These are phyloP conservation scores for Sphaerulina musiva DNA, from an alignment of 2,329 filamentous ascomycete genomes.

Conservation along the genomic window DNA sequence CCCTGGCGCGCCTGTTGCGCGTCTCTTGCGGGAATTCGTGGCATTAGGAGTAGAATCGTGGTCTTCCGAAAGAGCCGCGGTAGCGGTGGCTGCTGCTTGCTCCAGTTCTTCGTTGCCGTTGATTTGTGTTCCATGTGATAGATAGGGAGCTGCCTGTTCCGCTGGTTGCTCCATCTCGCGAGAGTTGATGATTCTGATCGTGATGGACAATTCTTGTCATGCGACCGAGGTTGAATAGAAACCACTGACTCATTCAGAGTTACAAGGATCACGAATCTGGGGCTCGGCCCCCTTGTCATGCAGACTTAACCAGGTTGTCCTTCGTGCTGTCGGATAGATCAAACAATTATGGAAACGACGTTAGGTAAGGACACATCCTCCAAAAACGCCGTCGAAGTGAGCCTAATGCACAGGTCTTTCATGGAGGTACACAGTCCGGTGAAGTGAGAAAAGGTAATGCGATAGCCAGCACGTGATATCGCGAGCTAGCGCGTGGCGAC, in stretches of 20 bases:
- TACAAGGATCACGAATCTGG: no score
- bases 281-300: no score
- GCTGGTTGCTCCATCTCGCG: constrained; percentile 3
- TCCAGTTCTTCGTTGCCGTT: constrained; percentile 33
- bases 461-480: background rate
- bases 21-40: constrained; percentile 30
- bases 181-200: background rate
- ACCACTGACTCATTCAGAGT: background rate
- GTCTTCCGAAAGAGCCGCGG: constrained; percentile 14
- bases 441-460: no score
- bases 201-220: background rate
- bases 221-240: constrained; percentile 1
- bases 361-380: no score
- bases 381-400: no score
- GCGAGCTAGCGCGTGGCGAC: background rate
- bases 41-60: constrained; percentile 18
- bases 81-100: constrained; percentile 38
- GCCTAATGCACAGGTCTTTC: no score
- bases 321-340: no score
- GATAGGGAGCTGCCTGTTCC: background rate
- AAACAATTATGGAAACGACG: no score
- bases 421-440: no score
- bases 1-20: constrained; percentile 33
- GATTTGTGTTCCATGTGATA: background rate
- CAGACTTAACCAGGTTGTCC: no score